Base-by-base conservation (phyloP, 129 eudicot genomes). In the Helianthus tuberosus region DNA sequence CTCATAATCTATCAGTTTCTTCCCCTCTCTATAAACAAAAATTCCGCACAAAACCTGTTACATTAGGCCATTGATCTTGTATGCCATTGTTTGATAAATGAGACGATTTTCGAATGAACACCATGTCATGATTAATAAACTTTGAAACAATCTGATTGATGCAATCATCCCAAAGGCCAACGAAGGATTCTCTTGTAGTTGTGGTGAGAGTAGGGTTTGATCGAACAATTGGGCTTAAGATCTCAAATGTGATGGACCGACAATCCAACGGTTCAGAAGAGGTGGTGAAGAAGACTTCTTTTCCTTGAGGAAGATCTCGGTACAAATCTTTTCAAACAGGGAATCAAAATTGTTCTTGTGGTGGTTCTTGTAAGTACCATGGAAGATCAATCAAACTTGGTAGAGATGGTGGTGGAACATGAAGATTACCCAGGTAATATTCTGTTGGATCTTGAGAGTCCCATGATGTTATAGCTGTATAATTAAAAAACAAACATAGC, bases 1-100 rank as follows among this genome's bases (percentile, higher is more conserved):
- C 94, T 43, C 82, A 75, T 46, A 82, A 16, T 62, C 76, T 85
- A 71, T 90, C 86, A 29, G 84, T 79, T 66, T 90, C 96, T 51
- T 90, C 96, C 0, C 96, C 96, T 77, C 96, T 83, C 93, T 91
- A 90, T 50, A 90, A 47, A 65, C 96, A 90, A 58, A 90, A 85
- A 43, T 80, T 84, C 49, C 84, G 68, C 36, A 90, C 73, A 5
- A 85, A 88, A 14, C 86, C 96, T 0, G 91, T 83, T 8, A 90
- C 68, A 23, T 87, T 81, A 8, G 93, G 96, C 96, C 96, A 90
- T 41, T 88, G 87, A 77, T 90, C 93, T 81, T 87, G 88, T 5
- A 80, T 5, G 6, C 83, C 66, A n/a, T 73, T 80, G 1, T 65
- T 59, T 1, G 83, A 62, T 7, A 27, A 39, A 15, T 29, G 25